A percentile compares a stretch with the other conserved stretches of the same genome.
Conservation (phyloP, 2,329 filamentous ascomycete species). For the Aspergillus pseudoviridinutans region DNA sequence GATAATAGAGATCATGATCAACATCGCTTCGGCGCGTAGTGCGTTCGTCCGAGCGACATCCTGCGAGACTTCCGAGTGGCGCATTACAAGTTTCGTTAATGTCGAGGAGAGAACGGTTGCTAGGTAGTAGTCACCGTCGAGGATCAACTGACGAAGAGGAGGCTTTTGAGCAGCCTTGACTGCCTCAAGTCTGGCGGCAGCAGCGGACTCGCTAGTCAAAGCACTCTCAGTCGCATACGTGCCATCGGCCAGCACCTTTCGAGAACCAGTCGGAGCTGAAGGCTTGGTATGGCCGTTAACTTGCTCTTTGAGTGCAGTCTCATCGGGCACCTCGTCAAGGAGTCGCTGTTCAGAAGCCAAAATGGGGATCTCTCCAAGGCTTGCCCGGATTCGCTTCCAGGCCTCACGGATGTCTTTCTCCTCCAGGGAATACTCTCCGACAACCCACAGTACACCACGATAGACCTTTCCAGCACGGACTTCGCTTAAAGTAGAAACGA, state of each 20-base stretch:
- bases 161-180: slow-evolving; percentile 97
- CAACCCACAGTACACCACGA: slow-evolving; percentile 92
- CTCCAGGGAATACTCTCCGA: slow-evolving; percentile 94
- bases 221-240: slow-evolving; percentile 97
- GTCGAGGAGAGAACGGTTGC: slow-evolving; percentile 94
- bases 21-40: slow-evolving; percentile 92
- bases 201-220: slow-evolving; percentile 85
- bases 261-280: slow-evolving; percentile 73
- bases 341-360: slow-evolving; percentile 90
- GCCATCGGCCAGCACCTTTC: slow-evolving; percentile 90
- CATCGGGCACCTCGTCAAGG: slow-evolving; percentile 75
- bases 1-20: slow-evolving; percentile 99
- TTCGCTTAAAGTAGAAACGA: slow-evolving; percentile 87
- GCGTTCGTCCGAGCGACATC: slow-evolving; percentile 87
- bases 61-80: slow-evolving; percentile 86
- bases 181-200: slow-evolving; percentile 86
- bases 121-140: slow-evolving; percentile 96
- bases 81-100: slow-evolving; percentile 95
- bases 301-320: slow-evolving; percentile 62
- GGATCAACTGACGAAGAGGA: slow-evolving; percentile 85
- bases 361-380: slow-evolving; percentile 94
- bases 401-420: slow-evolving; percentile 92
- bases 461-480: slow-evolving; percentile 97
- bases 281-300: slow-evolving; percentile 76
- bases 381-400: slow-evolving; percentile 92